Evolutionary conservation across 345 rosid genomes (phyloP).

Genomic region (Zanthoxylum bungeanum): DNA sequence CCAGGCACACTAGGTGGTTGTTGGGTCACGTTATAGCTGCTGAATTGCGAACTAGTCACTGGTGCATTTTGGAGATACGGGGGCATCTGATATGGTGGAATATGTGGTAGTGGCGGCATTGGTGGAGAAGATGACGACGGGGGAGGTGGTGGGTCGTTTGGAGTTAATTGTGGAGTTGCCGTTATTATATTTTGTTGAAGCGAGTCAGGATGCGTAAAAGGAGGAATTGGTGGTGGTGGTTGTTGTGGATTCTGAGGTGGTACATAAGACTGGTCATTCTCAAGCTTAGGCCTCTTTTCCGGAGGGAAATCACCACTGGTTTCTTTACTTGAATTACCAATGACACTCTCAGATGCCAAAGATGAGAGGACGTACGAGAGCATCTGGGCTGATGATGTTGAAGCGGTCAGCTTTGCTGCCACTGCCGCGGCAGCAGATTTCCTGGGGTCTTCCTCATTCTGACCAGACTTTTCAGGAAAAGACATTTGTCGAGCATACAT

Average conservation of each 20-base stretch:
- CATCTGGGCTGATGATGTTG: constrained; percentile 48
- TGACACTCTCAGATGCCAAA: constrained; percentile 81
- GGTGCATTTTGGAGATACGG: constrained; percentile 57
- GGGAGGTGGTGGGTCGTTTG: constrained; percentile 50
- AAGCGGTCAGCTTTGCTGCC: constrained; percentile 18
- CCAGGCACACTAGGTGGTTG: constrained; percentile 42
- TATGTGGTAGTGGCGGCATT: constrained; percentile 50
- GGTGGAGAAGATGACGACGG: constrained; percentile 56
- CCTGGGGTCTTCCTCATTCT: constrained; percentile 30
- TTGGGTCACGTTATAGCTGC: constrained; percentile 44
- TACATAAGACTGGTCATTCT: constrained; percentile 48
- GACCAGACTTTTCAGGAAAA: constrained; percentile 30
- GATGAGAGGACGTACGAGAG: constrained; percentile 92
- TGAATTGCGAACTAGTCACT: constrained; percentile 44
- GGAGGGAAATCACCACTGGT: constrained; percentile 45
- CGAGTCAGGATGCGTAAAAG: constrained; percentile 32
- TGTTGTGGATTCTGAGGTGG: constrained; percentile 40
- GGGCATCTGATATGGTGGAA: constrained; percentile 51
- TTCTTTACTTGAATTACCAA: constrained; percentile 47
- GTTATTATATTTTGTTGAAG: constrained; percentile 27
- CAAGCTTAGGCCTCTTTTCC: constrained; percentile 76
- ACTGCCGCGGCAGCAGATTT: constrained; percentile 46
- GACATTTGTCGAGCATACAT: constrained; percentile 30
- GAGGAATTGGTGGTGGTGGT: constrained; percentile 20
- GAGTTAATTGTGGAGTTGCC: constrained; percentile 26